A percentile compares a stretch with the other conserved stretches of the same genome.
These are phyloP conservation scores for Cercophora scortea DNA, from an alignment of 495 filamentous ascomycete species.

Conservation along the genomic window DNA sequence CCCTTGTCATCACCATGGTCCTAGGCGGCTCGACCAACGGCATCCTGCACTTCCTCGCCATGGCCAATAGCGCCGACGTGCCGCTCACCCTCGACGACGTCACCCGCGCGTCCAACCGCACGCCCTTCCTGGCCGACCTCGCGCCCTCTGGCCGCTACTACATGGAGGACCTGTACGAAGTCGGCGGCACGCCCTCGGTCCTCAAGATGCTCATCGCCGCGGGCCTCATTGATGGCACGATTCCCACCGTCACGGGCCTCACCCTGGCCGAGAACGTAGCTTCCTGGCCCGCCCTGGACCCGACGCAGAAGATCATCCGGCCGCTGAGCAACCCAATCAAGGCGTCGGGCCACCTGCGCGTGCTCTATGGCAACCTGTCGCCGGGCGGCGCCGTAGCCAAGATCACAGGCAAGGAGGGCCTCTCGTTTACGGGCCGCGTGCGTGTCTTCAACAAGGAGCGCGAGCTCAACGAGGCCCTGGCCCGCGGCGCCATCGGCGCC, in stretches of 20 bases:
- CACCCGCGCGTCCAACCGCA: conserved; percentile 78
- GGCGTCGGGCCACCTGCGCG: conserved; percentile 77
- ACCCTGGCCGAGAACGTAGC: conserved; percentile 84
- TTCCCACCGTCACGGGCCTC: conserved; percentile 86
- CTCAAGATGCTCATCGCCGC: conserved; percentile 86
- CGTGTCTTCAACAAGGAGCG: conserved; percentile 88
- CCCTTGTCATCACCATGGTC: conserved; percentile 86
- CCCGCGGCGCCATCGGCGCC: conserved; percentile 55
- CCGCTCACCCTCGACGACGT: conserved; percentile 81
- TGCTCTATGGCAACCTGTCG: conserved; percentile 83
- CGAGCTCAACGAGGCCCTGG: conserved; percentile 68
- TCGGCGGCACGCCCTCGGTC: conserved; percentile 85
- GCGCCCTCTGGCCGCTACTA: conserved; percentile 81
- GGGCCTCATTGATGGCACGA: conserved; percentile 71
- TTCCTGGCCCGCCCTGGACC: conserved; percentile 69
- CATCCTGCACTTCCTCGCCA: conserved; percentile 89
- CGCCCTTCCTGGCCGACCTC: conserved; percentile 89
- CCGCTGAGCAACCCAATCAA: conserved; percentile 81
- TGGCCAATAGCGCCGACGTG: conserved; percentile 84
- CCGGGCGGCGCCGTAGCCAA: conserved; percentile 93
- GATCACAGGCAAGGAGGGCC: conserved; percentile 94
- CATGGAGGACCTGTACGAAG: conserved; percentile 92
- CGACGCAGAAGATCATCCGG: conserved; percentile 79
- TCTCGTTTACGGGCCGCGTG: conserved; percentile 72
- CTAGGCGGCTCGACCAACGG: conserved; percentile 88